Evolutionary conservation across 345 rosid genomes (phyloP).

Genomic region (Linum lewisii): DNA sequence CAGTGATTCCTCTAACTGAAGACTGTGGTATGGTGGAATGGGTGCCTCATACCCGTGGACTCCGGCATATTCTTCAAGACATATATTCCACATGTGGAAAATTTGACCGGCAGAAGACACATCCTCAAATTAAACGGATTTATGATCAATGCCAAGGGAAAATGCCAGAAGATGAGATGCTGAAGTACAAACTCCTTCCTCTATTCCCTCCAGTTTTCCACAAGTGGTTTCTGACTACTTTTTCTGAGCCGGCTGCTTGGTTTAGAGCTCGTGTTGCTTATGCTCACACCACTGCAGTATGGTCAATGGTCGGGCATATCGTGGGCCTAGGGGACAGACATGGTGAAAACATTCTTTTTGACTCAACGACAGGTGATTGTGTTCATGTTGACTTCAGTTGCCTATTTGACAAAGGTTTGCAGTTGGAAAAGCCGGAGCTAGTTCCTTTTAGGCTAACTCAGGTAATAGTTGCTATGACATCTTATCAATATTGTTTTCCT

Average conservation of each 20-base stretch:
- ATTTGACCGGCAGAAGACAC: constrained; percentile 87
- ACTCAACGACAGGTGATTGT: constrained; percentile 97
- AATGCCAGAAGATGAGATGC: constrained; percentile 79
- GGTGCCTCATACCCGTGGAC: constrained; percentile 95
- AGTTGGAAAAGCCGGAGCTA: constrained; percentile 94
- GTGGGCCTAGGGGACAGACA: constrained; percentile 98
- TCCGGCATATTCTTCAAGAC: constrained; percentile 90
- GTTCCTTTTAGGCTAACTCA: constrained; percentile 97
- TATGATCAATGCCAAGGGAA: constrained; percentile 82
- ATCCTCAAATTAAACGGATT: constrained; percentile 77
- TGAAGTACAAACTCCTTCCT: constrained; percentile 84
- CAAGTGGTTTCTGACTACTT: constrained; percentile 87
- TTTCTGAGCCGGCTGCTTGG: constrained; percentile 99
- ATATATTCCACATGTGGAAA: constrained; percentile 62
- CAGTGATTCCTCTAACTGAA: constrained; percentile 93
- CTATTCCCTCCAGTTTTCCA: constrained; percentile 95
- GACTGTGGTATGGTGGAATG: constrained; percentile 99
- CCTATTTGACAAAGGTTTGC: constrained; percentile 93
- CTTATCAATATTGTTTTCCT: not conserved
- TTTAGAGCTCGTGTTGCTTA: constrained; percentile 90
- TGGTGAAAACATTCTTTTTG: constrained; percentile 97
- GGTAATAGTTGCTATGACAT: constrained; percentile 25
- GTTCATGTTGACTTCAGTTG: constrained; percentile 98
- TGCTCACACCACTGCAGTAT: constrained; percentile 96
- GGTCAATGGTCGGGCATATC: constrained; percentile 99